A percentile compares a stretch with the other conserved stretches of the same genome.
Conservation (phyloP, 2,329 filamentous ascomycete species). For the Ophiostoma piceae region DNA sequence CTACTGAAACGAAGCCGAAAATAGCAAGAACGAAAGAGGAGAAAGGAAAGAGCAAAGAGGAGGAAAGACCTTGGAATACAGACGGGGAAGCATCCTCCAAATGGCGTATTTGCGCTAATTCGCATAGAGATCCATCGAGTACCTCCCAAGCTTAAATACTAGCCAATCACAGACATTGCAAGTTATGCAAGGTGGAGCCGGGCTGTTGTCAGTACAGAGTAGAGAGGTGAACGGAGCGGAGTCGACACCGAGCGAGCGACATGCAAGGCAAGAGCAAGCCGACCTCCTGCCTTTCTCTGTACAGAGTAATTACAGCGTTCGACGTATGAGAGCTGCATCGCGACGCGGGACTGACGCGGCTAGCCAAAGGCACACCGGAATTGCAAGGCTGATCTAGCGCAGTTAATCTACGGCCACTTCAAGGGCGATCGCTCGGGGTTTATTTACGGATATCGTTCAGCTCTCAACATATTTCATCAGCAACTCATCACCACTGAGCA, state of each 20-base stretch:
- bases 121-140: neutral
- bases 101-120: slow-evolving; percentile 11
- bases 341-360: neutral
- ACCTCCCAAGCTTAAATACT: neutral
- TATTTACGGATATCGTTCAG: neutral
- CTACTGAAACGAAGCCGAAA: neutral
- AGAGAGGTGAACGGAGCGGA: slow-evolving; percentile 2
- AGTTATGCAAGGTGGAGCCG: slow-evolving; percentile 5
- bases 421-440: neutral
- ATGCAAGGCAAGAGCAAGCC: slow-evolving; percentile 11
- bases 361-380: neutral
- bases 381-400: neutral
- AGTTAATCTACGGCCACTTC: neutral
- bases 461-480: neutral
- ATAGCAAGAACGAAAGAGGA: neutral
- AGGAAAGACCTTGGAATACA: neutral
- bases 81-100: neutral
- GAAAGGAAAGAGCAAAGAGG: neutral
- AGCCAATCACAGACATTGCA: neutral
- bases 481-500: neutral
- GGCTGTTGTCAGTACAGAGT: neutral
- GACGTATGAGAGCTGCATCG: slow-evolving; percentile 8
- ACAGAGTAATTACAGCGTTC: neutral
- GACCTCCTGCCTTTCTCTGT: neutral
- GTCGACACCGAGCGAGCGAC: slow-evolving; percentile 7